phyloP scores from a whole-genome alignment of 140 eudicot genomes.

The Cichorium intybus region DNA sequence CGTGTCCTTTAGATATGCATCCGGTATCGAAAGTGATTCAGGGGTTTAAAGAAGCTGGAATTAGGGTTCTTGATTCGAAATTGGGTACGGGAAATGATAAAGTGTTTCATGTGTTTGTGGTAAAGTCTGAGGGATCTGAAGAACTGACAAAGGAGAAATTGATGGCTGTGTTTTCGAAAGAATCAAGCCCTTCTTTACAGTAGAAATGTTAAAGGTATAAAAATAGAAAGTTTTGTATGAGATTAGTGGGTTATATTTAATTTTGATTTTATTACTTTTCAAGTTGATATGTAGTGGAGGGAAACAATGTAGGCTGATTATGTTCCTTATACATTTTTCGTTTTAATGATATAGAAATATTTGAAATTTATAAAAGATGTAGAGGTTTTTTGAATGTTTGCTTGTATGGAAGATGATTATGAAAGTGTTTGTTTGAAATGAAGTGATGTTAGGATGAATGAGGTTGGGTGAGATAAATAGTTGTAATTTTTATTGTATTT shows the following conservation, averaged over 20 bases:
- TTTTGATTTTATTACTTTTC: constrained; percentile 2
- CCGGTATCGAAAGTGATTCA: constrained; percentile 38
- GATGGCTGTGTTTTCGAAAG: constrained; percentile 43
- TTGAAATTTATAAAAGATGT: background rate
- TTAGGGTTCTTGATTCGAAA: constrained; percentile 38
- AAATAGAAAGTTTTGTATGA: constrained; percentile 11
- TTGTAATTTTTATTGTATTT: too few relatives aligned
- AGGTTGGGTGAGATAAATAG: background rate
- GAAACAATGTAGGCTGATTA: constrained; percentile 4
- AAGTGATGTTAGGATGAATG: background rate
- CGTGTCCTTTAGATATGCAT: constrained; percentile 39
- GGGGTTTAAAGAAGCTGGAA: constrained; percentile 35
- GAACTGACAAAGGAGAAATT: constrained; percentile 50
- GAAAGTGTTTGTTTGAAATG: background rate
- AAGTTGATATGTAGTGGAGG: background rate
- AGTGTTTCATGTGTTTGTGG: constrained; percentile 45
- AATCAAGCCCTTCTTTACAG: constrained; percentile 30
- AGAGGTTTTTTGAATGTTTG: background rate
- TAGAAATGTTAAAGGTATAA: background rate
- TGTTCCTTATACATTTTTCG: background rate
- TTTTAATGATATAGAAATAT: constrained; percentile 2
- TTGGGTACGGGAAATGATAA: constrained; percentile 39
- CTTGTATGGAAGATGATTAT: background rate
- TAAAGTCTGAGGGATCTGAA: constrained; percentile 38
- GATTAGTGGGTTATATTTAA: constrained; percentile 8